Percentiles rank a stretch among this genome's conserved stretches.
Evolutionary conservation across 306 rosid species (phyloP).

Genomic region (Alnus glutinosa): DNA sequence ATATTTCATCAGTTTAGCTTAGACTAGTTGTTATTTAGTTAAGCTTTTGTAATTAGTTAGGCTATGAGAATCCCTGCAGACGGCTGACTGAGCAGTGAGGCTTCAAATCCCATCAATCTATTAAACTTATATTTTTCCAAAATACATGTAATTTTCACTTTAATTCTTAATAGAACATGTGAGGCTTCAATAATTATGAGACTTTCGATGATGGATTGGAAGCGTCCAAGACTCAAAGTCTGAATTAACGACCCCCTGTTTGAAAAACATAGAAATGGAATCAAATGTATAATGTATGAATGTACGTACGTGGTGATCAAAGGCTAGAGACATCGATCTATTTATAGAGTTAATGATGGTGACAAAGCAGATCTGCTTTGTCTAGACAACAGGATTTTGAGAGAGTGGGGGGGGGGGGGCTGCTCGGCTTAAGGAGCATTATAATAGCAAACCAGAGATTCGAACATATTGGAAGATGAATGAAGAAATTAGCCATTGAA

Average conservation of each 20-base stretch:
- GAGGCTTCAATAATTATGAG: neutral
- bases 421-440: neutral
- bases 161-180: neutral
- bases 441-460: neutral
- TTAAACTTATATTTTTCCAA: too few species aligned
- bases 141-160: too few species aligned
- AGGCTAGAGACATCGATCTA: neutral
- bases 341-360: neutral
- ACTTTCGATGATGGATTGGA: neutral
- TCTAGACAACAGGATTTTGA: neutral
- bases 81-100: too few species aligned
- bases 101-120: too few species aligned
- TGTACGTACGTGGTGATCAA: neutral
- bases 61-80: too few species aligned
- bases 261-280: neutral
- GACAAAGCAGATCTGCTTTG: neutral
- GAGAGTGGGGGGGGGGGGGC: too few species aligned
- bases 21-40: too few species aligned
- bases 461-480: neutral
- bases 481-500: neutral
- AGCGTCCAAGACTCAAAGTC: neutral
- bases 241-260: neutral
- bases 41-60: too few species aligned
- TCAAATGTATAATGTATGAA: neutral
- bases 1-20: too few species aligned